These are phyloP conservation scores for Colletotrichum tropicicola DNA, from an alignment of 2,329 filamentous ascomycete species.

Conservation along the genomic window DNA sequence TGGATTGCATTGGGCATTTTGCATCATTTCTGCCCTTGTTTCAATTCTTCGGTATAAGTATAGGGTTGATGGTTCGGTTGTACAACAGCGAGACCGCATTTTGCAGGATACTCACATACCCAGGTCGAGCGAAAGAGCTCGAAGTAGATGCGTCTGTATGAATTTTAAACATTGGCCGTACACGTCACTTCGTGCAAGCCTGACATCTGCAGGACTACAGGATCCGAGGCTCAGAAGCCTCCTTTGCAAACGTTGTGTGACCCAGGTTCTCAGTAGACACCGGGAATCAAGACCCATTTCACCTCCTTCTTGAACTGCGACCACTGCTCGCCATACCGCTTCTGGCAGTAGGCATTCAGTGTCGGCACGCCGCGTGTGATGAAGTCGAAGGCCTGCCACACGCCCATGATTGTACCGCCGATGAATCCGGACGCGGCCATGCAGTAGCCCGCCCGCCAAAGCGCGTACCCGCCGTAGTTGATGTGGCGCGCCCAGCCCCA, in stretches of 20 bases:
- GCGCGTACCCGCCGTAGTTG: constrained; percentile 50
- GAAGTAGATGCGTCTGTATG: background rate
- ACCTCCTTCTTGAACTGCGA: constrained; percentile 46
- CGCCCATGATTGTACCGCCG: constrained; percentile 39
- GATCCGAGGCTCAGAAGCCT: too few species aligned
- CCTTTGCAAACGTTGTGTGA: background rate
- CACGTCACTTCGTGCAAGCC: background rate
- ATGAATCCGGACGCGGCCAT: constrained; percentile 46
- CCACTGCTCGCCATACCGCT: constrained; percentile 50
- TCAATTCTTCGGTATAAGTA: background rate
- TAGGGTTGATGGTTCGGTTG: background rate
- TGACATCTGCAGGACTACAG: background rate
- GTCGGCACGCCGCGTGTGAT: constrained; percentile 39
- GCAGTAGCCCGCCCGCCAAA: constrained; percentile 44
- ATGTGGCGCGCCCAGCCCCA: constrained; percentile 50
- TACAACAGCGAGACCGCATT: background rate
- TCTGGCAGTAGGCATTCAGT: constrained; percentile 47
- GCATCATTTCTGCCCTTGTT: constrained; percentile 1
- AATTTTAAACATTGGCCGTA: background rate
- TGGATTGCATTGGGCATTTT: constrained; percentile 1
- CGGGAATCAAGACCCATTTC: constrained; percentile 45
- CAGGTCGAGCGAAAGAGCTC: background rate
- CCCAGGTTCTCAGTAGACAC: constrained; percentile 43
- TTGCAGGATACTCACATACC: constrained; percentile 21
- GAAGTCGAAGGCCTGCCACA: constrained; percentile 42